phyloP scores from a whole-genome alignment of 2,329 filamentous ascomycete genomes.

The Botrytis elliptica region DNA sequence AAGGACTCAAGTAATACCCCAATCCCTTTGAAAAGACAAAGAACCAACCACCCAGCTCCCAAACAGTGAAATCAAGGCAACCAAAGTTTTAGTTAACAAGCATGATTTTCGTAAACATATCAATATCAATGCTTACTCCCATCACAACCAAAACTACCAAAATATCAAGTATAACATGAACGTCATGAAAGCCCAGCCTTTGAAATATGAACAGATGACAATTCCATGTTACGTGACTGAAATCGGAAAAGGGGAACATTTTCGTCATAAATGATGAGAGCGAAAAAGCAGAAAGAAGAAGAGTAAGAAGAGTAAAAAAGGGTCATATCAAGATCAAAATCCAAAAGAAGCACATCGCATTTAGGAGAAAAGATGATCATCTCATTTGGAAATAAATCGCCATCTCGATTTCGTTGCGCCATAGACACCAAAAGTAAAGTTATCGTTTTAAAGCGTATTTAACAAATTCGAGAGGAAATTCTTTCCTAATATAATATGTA shows the following conservation, averaged over 20 bases:
- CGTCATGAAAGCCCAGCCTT: constrained; percentile 13
- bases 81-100: constrained; percentile 11
- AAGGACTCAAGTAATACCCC: not conserved
- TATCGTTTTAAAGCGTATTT: constrained; percentile 10
- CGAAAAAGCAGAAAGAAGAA: not conserved
- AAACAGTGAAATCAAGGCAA: constrained; percentile 8
- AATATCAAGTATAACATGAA: constrained; percentile 13
- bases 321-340: constrained; percentile 16
- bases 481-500: constrained; percentile 18
- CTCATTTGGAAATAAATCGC: constrained; percentile 16
- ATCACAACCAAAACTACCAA: constrained; percentile 12
- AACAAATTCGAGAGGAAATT: constrained; percentile 17
- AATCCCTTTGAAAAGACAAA: not conserved
- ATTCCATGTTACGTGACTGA: constrained; percentile 3
- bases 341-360: constrained; percentile 14
- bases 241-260: not conserved
- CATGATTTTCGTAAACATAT: constrained; percentile 3
- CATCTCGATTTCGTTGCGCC: constrained; percentile 18
- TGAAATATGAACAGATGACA: constrained; percentile 6
- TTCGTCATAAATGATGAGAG: not conserved
- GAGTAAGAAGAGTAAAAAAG: constrained; percentile 3
- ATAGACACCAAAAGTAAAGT: constrained; percentile 21
- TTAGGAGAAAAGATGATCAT: not conserved
- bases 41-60: constrained; percentile 1
- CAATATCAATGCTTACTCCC: not conserved